These are phyloP conservation scores for Leptomonas seymouri DNA, from an alignment of 208 protist species.

Conservation along the genomic window DNA sequence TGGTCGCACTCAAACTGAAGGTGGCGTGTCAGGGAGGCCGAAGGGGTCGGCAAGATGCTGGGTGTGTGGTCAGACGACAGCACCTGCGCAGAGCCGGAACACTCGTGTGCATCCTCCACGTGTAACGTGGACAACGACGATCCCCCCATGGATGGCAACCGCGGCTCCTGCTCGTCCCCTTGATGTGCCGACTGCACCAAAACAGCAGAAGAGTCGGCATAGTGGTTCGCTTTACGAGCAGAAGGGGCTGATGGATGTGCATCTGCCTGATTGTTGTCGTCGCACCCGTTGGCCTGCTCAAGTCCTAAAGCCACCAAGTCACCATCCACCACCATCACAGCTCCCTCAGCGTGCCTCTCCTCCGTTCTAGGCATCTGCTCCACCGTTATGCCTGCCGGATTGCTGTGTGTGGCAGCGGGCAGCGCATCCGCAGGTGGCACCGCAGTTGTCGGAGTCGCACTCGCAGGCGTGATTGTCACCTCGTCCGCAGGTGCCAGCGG, in stretches of 20 bases:
- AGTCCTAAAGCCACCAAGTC: no score
- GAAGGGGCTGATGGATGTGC: no score
- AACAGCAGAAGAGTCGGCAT: not conserved
- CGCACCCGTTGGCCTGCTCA: no score
- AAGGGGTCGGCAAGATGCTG: slow-evolving; percentile 14
- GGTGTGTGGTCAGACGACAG: slow-evolving; percentile 20
- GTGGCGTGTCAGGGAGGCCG: slow-evolving; percentile 12
- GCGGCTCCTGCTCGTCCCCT: not conserved
- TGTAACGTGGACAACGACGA: not conserved
- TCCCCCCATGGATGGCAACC: not conserved
- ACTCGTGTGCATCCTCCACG: not conserved
- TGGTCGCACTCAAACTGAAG: slow-evolving; percentile 10
- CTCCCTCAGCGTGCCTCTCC: no score
- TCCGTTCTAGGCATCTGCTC: no score
- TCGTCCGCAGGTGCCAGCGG: slow-evolving; percentile 16
- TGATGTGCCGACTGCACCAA: not conserved
- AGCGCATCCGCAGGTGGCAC: not conserved
- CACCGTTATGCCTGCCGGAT: no score
- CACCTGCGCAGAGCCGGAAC: not conserved
- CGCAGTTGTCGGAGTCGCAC: not conserved
- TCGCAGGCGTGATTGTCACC: slow-evolving; percentile 1
- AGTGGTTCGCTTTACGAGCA: not conserved
- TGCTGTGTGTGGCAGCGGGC: not conserved
- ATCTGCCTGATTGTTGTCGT: no score
- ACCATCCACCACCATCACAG: no score